Evolutionary conservation across 192 early-diverging fungal genomes (phyloP), one percentile per base, ranked within the genome.

Genomic region (Backusella westeae): DNA sequence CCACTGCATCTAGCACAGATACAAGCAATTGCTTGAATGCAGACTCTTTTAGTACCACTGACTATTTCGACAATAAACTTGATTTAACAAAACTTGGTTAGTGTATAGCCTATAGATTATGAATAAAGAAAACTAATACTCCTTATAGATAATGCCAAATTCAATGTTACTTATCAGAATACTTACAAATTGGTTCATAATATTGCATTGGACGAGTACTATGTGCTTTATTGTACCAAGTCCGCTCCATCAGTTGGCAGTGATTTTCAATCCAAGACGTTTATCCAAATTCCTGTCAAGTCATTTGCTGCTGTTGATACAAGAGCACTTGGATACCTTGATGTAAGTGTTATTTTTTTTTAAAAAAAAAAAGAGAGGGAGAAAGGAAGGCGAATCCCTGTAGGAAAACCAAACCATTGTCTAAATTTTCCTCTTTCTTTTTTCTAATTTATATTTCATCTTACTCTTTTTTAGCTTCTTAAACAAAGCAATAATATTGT

Each of bases 271-370:
- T 29, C 59, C 23, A 70, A 74, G 56, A 75, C 76, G 5, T 34
- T 76, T 63, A n/a, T 87, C 35, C 79, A 80, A 19, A 76, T 85
- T 12, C 86, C 86, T 23, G 72, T 87, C n/a, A 34, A 14, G 7
- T 67, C 46, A 2, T 74, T 82, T 21, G 76, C 73, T 56, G 77
- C 75, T 29, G 71, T 68, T 7, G 84, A 82, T 65, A 87, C 44
- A 1, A 77, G 73, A 39, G 73, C 75, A 23, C 71, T 82, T 35
- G 79, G 84, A n/a, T 87, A 80, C 65, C 49, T 87, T 10, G 86
- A 85, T 78, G 86, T 87, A 83, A 78, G 73, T 69, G 7, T 9
- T 21, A 9, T 56, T 32, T 32, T 32, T 32, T 32, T 32, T 17
- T 21, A 6, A 42, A 29, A 67, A 42, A 8, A 29, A 39, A 38